Percentiles rank a stretch among this genome's conserved stretches.
phyloP scores from a whole-genome alignment of 2,329 filamentous ascomycete genomes.

The Aspergillus nomiae region DNA sequence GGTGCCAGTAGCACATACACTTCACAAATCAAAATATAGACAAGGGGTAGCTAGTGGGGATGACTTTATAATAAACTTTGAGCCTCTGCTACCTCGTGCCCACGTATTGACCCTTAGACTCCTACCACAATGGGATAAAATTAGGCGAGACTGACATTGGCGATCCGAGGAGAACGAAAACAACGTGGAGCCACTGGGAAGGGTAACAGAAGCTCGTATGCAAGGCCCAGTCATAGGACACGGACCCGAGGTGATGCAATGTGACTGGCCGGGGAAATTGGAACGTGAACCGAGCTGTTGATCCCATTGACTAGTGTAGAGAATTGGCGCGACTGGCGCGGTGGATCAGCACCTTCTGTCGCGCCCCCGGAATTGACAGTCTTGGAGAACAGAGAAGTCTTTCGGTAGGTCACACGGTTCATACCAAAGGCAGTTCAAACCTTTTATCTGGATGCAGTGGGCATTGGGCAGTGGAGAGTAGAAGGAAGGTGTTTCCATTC shows the following conservation, averaged over 20 bases:
- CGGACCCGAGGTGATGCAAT: background rate
- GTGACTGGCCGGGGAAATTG: background rate
- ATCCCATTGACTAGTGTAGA: background rate
- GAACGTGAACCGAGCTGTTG: background rate
- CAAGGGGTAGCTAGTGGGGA: background rate
- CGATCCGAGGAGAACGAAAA: background rate
- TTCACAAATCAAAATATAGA: background rate
- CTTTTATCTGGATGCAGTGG: background rate
- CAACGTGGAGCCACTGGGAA: background rate
- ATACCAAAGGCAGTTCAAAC: background rate
- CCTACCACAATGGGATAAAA: background rate
- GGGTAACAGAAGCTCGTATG: background rate
- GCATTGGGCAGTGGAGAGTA: background rate
- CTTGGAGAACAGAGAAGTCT: background rate
- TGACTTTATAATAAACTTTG: background rate
- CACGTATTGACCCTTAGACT: background rate
- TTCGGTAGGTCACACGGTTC: background rate
- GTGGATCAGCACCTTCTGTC: background rate
- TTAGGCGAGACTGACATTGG: background rate
- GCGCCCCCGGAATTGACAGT: too few relatives aligned
- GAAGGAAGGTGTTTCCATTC: accelerated
- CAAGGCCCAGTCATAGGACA: background rate
- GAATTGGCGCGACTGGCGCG: background rate
- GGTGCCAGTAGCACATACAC: background rate
- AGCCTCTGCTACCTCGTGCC: background rate